Evolutionary conservation across 1,284 basidiomycete species (phyloP), one percentile per base, ranked within the genome.

Genomic region (Rhizopogon parksii): DNA sequence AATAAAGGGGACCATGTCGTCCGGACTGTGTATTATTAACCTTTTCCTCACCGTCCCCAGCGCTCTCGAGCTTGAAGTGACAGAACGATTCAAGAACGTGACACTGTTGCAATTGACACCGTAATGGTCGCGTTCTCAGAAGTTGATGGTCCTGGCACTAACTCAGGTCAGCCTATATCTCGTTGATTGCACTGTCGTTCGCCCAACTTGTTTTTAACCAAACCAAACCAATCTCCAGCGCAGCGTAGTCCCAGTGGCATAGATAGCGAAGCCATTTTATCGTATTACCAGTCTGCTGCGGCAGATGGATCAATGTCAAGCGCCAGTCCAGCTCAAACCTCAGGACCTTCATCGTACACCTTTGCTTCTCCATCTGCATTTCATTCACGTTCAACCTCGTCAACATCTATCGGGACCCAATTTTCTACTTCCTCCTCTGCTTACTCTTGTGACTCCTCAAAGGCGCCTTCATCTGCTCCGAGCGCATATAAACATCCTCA

Each of bases 401-500:
- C 51, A 14, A 46, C 49, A 1, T 55, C 53, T 14, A 43, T 50
- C 19, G 2, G 17, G 3, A 45, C 42, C 12, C 42, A 45, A 34
- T 53, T 56, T 15, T 74, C 73, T 2, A 67, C 71, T 1, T 73
- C 72, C 12, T 75, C 77, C 30, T 80, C 74, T 3, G 72, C 78
- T 54, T 78, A 78, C 59, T 79, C 78, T 11, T 68, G 67, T 3
- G 61, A 66, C 24, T 63, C 63, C 39, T 53, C 60, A 15, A 51
- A 62, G 47, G 64, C 68, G 53, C 38, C 37, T 53, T 49, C 34
- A 49, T 14, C 54, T 50, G 40, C 57, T 49, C 49, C 32, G 35
- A 52, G 53, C 30, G 49, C 53, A 37, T 40, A 47, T n/a, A 53
- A 14, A 35, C 32, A 46, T 47, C 25, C 24, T 30, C 55, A 53